Evolutionary conservation across 179 eudicot genomes (phyloP).

Genomic region (Beta macrorhiza): DNA sequence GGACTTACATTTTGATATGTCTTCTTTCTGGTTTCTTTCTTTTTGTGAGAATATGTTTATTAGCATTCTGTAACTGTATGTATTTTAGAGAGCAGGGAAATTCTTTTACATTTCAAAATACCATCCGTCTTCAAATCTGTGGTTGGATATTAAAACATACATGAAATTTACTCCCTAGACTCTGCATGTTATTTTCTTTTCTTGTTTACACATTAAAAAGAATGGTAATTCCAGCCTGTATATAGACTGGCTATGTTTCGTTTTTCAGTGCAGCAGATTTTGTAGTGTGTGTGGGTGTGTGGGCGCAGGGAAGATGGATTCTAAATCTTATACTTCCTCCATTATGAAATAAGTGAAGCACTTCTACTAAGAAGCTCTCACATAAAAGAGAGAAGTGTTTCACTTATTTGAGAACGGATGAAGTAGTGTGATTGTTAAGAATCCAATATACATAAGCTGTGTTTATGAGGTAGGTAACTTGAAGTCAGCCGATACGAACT

Average conservation of each 20-base stretch:
- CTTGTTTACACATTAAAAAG: background rate
- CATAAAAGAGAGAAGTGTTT: too few relatives aligned
- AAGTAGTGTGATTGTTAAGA: too few relatives aligned
- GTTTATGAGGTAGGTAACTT: too few relatives aligned
- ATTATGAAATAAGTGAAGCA: too few relatives aligned
- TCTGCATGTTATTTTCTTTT: background rate
- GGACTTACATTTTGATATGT: constrained; percentile 18
- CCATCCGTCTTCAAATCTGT: background rate
- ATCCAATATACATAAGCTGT: too few relatives aligned
- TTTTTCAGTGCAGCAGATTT: background rate
- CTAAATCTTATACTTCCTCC: too few relatives aligned
- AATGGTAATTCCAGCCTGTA: background rate
- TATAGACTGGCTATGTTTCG: background rate
- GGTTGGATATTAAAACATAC: constrained; percentile 13
- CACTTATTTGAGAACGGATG: too few relatives aligned
- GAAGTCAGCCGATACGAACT: background rate
- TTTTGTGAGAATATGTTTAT: background rate
- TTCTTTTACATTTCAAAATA: constrained; percentile 9
- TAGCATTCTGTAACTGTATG: constrained; percentile 24
- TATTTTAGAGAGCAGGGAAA: constrained; percentile 15
- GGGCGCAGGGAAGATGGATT: too few relatives aligned
- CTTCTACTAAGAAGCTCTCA: too few relatives aligned
- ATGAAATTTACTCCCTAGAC: background rate
- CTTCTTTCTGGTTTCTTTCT: background rate
- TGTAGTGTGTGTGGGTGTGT: too few relatives aligned